Conservation (phyloP, 306 rosid genomes). For the Trifolium dubium region DNA sequence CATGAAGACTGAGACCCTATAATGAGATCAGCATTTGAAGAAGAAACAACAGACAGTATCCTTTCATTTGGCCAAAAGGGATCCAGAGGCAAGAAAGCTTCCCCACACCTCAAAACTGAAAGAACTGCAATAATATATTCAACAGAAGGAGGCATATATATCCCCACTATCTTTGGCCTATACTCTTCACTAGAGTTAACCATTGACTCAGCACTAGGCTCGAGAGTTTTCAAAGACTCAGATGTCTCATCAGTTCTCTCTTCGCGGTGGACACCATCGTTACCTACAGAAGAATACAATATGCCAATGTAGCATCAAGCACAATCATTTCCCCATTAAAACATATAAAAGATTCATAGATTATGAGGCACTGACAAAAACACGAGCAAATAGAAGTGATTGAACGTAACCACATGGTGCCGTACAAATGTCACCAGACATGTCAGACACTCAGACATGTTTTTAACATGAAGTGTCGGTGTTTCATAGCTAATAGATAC, state of each 20-base stretch:
- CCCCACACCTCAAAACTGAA: conserved; percentile 72
- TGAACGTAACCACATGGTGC: neutral
- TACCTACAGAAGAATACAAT: conserved; percentile 42
- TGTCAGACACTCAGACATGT: neutral
- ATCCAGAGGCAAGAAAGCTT: conserved; percentile 86
- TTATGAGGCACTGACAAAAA: neutral
- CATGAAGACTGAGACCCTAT: conserved; percentile 55
- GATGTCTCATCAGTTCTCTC: conserved; percentile 30
- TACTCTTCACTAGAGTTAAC: conserved; percentile 39
- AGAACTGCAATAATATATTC: conserved; percentile 80
- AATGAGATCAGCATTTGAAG: conserved; percentile 64
- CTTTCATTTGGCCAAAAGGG: conserved; percentile 80
- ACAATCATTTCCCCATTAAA: conserved; percentile 6
- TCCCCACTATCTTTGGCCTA: conserved; percentile 71
- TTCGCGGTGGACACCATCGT: conserved; percentile 10
- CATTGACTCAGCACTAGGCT: conserved; percentile 34
- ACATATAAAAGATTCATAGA: conserved; percentile 13
- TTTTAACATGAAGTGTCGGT: neutral
- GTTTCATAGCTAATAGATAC: neutral
- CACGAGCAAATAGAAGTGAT: neutral
- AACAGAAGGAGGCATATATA: conserved; percentile 76
- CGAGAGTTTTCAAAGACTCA: conserved; percentile 28
- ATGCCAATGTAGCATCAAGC: conserved; percentile 17
- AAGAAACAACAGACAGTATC: conserved; percentile 57
- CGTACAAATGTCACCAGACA: neutral